phyloP scores from a whole-genome alignment of 768 basidiomycete species.

The Russula ochroleuca region DNA sequence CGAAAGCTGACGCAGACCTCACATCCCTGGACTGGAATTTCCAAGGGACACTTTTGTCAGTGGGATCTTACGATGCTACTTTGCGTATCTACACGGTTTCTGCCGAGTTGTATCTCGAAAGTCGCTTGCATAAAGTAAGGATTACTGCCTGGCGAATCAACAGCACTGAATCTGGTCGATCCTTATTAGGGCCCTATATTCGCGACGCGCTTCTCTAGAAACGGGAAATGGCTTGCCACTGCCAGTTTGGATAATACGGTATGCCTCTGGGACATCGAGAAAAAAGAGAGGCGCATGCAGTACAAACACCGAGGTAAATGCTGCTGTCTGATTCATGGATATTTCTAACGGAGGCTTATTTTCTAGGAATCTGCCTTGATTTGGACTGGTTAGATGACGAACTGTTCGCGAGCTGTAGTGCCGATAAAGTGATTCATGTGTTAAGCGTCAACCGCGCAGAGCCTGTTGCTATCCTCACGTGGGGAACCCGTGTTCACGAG shows the following conservation, averaged over 20 bases:
- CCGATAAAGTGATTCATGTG: constrained; percentile 60
- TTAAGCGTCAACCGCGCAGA: constrained; percentile 49
- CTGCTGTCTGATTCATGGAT: constrained; percentile 4
- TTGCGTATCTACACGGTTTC: constrained; percentile 61
- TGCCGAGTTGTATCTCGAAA: constrained; percentile 61
- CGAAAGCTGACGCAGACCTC: constrained; percentile 53
- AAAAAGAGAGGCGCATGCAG: constrained; percentile 56
- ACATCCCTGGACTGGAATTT: constrained; percentile 75
- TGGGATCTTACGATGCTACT: constrained; percentile 71
- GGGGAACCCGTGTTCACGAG: constrained; percentile 30
- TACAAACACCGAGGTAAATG: constrained; percentile 62
- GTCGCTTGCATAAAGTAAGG: constrained; percentile 61
- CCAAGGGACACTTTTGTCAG: constrained; percentile 68
- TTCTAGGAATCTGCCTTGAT: constrained; percentile 70
- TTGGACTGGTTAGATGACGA: constrained; percentile 73
- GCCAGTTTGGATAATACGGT: constrained; percentile 75
- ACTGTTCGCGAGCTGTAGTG: constrained; percentile 69
- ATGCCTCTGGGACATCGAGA: constrained; percentile 73
- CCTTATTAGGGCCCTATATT: constrained; percentile 69
- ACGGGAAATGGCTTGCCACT: constrained; percentile 67
- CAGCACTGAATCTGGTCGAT: background rate
- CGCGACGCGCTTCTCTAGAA: constrained; percentile 68
- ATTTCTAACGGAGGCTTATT: background rate
- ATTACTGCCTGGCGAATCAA: background rate
- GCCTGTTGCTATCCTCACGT: constrained; percentile 63